A percentile compares a stretch with the other conserved stretches of the same genome.
Evolutionary conservation across 2,329 filamentous ascomycete species (phyloP).

Genomic region (Coccinonectria pachysandricola): DNA sequence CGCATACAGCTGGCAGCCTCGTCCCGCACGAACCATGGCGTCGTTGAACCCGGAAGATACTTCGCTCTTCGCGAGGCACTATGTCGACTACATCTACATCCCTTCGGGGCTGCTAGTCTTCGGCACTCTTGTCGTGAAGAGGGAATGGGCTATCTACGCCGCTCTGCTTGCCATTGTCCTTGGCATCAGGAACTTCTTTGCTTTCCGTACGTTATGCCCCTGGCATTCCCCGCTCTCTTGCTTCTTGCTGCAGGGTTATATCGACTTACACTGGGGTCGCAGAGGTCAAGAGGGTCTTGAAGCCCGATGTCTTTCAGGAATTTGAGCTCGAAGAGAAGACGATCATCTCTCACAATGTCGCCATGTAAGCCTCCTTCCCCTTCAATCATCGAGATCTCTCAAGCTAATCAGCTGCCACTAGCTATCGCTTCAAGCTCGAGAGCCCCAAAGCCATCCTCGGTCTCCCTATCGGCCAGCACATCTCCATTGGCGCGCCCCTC

Average conservation of each 20-base stretch:
- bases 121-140: constrained; percentile 68
- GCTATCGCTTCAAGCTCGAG: constrained; percentile 88
- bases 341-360: constrained; percentile 93
- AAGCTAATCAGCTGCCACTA: constrained; percentile 21
- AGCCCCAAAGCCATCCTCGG: constrained; percentile 72
- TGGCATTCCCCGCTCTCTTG: background rate
- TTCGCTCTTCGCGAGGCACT: constrained; percentile 43
- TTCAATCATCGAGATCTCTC: constrained; percentile 1
- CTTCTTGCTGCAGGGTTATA: constrained; percentile 1
- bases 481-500: constrained; percentile 80
- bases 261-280: constrained; percentile 10
- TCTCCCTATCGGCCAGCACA: constrained; percentile 96
- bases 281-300: constrained; percentile 75
- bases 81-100: constrained; percentile 72
- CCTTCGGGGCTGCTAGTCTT: constrained; percentile 70
- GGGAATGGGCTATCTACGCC: constrained; percentile 65
- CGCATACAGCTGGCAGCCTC: too few species aligned
- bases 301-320: constrained; percentile 79
- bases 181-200: constrained; percentile 61
- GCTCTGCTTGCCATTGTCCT: constrained; percentile 54
- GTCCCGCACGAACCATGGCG: constrained; percentile 13
- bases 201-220: constrained; percentile 49
- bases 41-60: constrained; percentile 17
- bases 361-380: constrained; percentile 54
- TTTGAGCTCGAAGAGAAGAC: constrained; percentile 94